Evolutionary conservation across 768 basidiomycete species (phyloP).

Genomic region (Postia placenta): DNA sequence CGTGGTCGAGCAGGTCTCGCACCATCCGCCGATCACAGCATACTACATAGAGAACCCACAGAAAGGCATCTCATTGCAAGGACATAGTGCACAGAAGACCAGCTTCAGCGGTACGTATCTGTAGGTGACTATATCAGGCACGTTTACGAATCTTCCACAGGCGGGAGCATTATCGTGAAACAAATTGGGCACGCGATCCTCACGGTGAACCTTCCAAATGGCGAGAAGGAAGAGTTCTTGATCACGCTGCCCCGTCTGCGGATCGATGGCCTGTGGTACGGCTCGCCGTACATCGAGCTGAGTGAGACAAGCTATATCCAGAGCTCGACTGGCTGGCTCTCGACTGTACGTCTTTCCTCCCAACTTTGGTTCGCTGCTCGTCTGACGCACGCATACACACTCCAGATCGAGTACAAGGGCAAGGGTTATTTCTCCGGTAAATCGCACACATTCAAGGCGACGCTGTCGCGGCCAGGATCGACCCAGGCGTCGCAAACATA

Average conservation of each 20-base stretch:
- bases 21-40: constrained; percentile 86
- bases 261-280: constrained; percentile 91
- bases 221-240: constrained; percentile 64
- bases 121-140: neutral
- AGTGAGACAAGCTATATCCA: constrained; percentile 78
- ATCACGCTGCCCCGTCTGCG: constrained; percentile 89
- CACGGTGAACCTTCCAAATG: constrained; percentile 54
- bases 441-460: constrained; percentile 88
- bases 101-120: constrained; percentile 64
- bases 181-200: constrained; percentile 93
- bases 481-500: constrained; percentile 41
- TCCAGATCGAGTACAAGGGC: constrained; percentile 90
- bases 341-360: constrained; percentile 32
- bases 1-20: constrained; percentile 93
- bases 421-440: constrained; percentile 95
- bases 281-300: constrained; percentile 90
- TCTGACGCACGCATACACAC: neutral
- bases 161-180: constrained; percentile 77
- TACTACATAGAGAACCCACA: constrained; percentile 80
- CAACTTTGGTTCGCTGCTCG: neutral
- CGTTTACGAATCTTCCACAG: constrained; percentile 23
- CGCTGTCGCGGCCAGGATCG: constrained; percentile 45
- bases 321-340: constrained; percentile 52
- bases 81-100: constrained; percentile 95
- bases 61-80: constrained; percentile 72